These are phyloP conservation scores for Ilex paraguariensis DNA, from an alignment of 305 asterid species.

Conservation along the genomic window DNA sequence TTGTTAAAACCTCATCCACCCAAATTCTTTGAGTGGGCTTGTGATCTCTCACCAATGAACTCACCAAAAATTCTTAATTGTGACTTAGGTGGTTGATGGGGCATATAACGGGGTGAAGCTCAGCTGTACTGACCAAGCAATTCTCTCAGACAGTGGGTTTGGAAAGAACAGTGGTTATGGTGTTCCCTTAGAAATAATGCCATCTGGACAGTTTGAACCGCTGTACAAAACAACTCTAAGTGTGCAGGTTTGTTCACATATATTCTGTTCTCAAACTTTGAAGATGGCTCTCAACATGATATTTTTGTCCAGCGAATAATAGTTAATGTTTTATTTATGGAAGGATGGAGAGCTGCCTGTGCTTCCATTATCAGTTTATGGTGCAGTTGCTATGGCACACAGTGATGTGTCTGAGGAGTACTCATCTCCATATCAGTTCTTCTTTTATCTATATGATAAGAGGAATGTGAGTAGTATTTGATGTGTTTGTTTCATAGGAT, in stretches of 20 bases:
- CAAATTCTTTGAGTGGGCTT: too few species aligned
- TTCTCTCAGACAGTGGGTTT: constrained; percentile 58
- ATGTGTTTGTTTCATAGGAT: background rate
- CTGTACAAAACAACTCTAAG: constrained; percentile 72
- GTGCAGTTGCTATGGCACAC: constrained; percentile 94
- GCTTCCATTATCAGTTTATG: constrained; percentile 91
- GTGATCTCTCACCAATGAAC: too few species aligned
- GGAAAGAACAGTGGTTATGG: constrained; percentile 62
- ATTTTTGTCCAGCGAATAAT: background rate
- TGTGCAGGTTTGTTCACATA: constrained; percentile 51
- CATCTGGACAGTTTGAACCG: constrained; percentile 97
- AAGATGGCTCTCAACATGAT: constrained; percentile 3
- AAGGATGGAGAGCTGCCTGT: constrained; percentile 98
- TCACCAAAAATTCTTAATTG: constrained; percentile 9
- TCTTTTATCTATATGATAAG: constrained; percentile 89
- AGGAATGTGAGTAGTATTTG: constrained; percentile 61
- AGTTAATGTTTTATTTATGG: constrained; percentile 4
- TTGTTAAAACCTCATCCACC: too few species aligned
- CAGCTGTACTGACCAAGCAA: constrained; percentile 70
- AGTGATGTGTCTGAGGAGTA: constrained; percentile 72
- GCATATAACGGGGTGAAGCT: constrained; percentile 79
- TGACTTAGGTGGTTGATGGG: constrained; percentile 75
- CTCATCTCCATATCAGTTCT: constrained; percentile 95
- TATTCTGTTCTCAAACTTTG: constrained; percentile 7
- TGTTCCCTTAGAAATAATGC: constrained; percentile 87